Evolutionary conservation across 148 eudicot species (phyloP), one percentile per base, ranked within the genome.

Genomic region (Beta vulgaris): DNA sequence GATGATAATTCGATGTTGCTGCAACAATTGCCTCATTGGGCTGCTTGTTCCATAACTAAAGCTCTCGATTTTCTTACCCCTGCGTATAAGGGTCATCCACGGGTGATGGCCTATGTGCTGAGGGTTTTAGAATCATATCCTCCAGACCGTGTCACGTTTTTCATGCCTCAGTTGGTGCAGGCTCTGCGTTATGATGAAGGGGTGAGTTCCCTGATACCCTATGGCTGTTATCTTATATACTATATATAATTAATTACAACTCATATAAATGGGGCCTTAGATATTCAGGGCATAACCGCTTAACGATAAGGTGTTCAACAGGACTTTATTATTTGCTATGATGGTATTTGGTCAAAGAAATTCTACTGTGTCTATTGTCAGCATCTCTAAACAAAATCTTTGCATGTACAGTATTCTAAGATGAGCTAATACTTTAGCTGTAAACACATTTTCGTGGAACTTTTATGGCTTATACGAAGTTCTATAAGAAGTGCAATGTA

Each of bases 21-120:
- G 87, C 99, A 92, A 81, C 99, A 92, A 77, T 80, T 96, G 85
- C 97, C 98, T 72, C 99, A 96, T 80, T 96, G 99, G 99, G 97
- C 98, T 72, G 90, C 98, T 80, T 96, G 99, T 79, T 92, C 99
- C 53, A 87, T 96, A 72, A 96, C 98, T 28, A 96, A 96, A 69
- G 98, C 98, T 69, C 85, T 96, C 16, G 98, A 92, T 79, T 96
- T 92, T 67, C 90, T 91, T 49, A 89, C 94, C 65, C 99, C 97
- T 69, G 86, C 92, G 57, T 88, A 89, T 69, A 92, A 92, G 87
- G 97, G 97, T 57, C 97, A 92, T 79, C 93, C 98, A 36, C 94
- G 99, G 61, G 97, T 92, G 65, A 92, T 92, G 98, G 97, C 97
- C 74, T 92, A 96, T 76, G 86, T 96, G 71, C 90, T 92, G 42